Percentiles rank a stretch among this genome's conserved stretches.
These are phyloP conservation scores for Medicago ruthenica DNA, from an alignment of 306 rosid species.

Conservation along the genomic window DNA sequence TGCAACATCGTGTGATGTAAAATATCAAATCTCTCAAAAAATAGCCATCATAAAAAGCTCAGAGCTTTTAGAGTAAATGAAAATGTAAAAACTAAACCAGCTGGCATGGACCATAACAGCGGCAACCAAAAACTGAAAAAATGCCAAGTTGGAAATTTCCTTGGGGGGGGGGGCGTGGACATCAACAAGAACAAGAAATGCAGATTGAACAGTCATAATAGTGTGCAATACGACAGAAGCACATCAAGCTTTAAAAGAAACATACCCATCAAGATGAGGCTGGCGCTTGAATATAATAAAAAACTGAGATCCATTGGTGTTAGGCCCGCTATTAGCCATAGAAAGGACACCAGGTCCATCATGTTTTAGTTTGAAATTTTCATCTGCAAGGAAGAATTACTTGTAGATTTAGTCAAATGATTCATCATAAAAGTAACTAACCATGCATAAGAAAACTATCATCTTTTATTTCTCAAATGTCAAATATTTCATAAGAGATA, in stretches of 20 bases:
- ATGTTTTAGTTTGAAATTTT: conserved; percentile 78
- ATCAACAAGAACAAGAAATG: conserved; percentile 11
- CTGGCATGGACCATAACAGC: background rate
- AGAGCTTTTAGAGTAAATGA: background rate
- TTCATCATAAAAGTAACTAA: conserved; percentile 38
- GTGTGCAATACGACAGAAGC: conserved; percentile 2
- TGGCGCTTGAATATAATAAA: conserved; percentile 86
- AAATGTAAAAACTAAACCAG: conserved; percentile 21
- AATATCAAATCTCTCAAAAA: conserved; percentile 18
- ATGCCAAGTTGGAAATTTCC: conserved; percentile 11
- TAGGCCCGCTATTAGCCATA: conserved; percentile 95
- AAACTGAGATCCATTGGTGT: conserved; percentile 98
- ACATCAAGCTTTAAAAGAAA: conserved; percentile 26
- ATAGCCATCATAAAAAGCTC: background rate
- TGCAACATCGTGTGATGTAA: conserved; percentile 45
- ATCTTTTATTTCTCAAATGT: conserved; percentile 14
- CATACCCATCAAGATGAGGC: conserved; percentile 94
- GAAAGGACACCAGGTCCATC: conserved; percentile 91
- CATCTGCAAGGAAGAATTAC: conserved; percentile 68
- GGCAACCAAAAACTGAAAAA: background rate
- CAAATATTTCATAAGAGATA: conserved; percentile 24
- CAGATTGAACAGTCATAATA: conserved; percentile 15
- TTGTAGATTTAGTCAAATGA: conserved; percentile 36
- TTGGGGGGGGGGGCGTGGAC: background rate
- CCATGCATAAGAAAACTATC: background rate